These are phyloP conservation scores for Saitozyma sp. DNA, from an alignment of 768 basidiomycete genomes.

Conservation along the genomic window DNA sequence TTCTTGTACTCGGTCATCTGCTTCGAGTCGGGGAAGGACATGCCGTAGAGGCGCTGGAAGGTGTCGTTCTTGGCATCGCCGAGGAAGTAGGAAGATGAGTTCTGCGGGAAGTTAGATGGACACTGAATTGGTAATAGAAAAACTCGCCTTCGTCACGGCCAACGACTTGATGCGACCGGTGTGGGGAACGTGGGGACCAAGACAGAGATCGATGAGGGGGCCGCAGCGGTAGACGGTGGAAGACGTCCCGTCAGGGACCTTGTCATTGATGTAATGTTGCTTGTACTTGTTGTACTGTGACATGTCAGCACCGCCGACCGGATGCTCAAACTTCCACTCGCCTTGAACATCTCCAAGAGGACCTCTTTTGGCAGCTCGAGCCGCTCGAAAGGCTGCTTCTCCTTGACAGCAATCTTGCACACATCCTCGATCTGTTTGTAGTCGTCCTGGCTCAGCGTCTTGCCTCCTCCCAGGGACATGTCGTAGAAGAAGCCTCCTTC, in stretches of 20 bases:
- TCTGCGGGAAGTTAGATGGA: conserved; percentile 57
- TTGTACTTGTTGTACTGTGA: conserved; percentile 97
- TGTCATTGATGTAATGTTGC: conserved; percentile 87
- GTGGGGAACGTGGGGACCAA: conserved; percentile 96
- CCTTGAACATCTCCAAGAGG: conserved; percentile 93
- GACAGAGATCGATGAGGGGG: conserved; percentile 95
- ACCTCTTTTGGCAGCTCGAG: conserved; percentile 89
- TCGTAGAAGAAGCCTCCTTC: conserved; percentile 98
- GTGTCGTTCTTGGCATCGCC: conserved; percentile 90
- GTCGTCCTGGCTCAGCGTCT: conserved; percentile 75
- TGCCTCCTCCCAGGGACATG: conserved; percentile 63
- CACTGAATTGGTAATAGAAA: not conserved
- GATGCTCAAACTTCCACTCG: conserved; percentile 53
- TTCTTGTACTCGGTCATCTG: conserved; percentile 91
- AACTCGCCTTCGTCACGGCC: conserved; percentile 84
- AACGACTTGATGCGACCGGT: conserved; percentile 97
- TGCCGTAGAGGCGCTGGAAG: conserved; percentile 93
- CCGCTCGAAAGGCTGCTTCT: conserved; percentile 95
- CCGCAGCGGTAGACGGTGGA: conserved; percentile 99
- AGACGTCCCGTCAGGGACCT: conserved; percentile 92
- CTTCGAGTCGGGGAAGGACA: conserved; percentile 98
- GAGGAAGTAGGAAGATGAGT: conserved; percentile 96
- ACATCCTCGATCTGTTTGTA: conserved; percentile 87
- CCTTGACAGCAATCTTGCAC: conserved; percentile 83
- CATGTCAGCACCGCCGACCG: not conserved